A percentile compares a stretch with the other conserved stretches of the same genome.
These are phyloP conservation scores for Vanderwaltozyma yarrowii DNA, from an alignment of 805 yeast genomes.

Conservation along the genomic window DNA sequence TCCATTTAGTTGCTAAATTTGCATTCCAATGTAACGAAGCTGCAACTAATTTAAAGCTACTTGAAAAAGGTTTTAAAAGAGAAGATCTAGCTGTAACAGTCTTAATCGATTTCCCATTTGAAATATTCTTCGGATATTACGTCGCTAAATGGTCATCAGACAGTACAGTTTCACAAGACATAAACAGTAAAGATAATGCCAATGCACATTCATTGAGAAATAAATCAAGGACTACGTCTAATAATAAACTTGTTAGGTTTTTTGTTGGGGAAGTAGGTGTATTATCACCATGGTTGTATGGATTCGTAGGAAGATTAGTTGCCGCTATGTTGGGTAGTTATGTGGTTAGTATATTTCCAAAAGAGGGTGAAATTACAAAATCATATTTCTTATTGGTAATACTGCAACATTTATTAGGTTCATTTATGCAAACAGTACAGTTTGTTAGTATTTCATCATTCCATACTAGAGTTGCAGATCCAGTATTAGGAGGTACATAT, in stretches of 20 bases:
- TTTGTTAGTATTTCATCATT: constrained; percentile 91
- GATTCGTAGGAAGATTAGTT: constrained; percentile 67
- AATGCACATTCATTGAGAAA: not conserved
- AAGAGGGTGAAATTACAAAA: constrained; percentile 34
- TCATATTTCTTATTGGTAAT: constrained; percentile 63
- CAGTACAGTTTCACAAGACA: constrained; percentile 1
- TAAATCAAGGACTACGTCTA: not conserved
- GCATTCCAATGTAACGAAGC: constrained; percentile 96
- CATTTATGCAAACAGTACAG: constrained; percentile 91
- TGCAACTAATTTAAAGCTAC: constrained; percentile 81
- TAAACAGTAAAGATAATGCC: constrained; percentile 2
- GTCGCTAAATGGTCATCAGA: constrained; percentile 94
- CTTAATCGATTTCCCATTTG: constrained; percentile 90
- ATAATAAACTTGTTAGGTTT: constrained; percentile 4
- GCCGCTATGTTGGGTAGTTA: constrained; percentile 72
- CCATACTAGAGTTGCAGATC: constrained; percentile 93
- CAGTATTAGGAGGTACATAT: constrained; percentile 92
- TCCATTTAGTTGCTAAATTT: constrained; percentile 72
- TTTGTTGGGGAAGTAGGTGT: constrained; percentile 39
- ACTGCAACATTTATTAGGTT: constrained; percentile 71
- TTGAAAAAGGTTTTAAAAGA: constrained; percentile 85
- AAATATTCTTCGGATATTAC: constrained; percentile 87
- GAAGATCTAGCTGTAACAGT: constrained; percentile 93
- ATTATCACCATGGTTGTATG: constrained; percentile 81
- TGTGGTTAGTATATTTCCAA: constrained; percentile 65